Conservation (phyloP, 2,329 filamentous ascomycete genomes). For the Claviceps humidiphila region DNA sequence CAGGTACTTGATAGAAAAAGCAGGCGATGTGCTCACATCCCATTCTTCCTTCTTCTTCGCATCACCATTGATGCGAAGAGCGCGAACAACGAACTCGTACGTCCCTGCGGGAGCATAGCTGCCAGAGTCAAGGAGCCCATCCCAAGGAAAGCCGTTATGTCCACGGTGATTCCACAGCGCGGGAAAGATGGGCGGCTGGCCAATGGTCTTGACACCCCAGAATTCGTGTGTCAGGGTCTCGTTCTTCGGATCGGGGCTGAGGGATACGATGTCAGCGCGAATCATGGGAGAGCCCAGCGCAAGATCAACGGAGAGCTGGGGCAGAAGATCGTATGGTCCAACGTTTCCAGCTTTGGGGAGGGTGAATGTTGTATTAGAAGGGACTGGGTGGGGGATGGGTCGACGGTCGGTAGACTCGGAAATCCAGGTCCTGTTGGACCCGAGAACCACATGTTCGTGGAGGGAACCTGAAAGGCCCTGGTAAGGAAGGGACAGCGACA, state of each 20-base stretch:
- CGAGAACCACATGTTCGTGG: constrained; percentile 16
- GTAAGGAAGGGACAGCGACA: constrained; percentile 26
- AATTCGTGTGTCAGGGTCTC: constrained; percentile 14
- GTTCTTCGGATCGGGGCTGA: constrained; percentile 13
- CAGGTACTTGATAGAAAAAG: constrained; percentile 33
- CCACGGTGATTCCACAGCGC: constrained; percentile 17
- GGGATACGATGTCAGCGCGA: constrained; percentile 31
- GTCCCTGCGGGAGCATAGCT: constrained; percentile 32
- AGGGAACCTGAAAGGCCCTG: constrained; percentile 25
- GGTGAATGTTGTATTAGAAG: constrained; percentile 24
- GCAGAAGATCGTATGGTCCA: constrained; percentile 20
- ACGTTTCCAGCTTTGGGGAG: constrained; percentile 27
- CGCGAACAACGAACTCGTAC: constrained; percentile 36
- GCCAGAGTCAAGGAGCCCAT: constrained; percentile 33
- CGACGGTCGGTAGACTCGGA: constrained; percentile 20
- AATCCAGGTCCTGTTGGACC: constrained; percentile 14
- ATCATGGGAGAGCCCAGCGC: constrained; percentile 32
- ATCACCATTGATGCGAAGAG: constrained; percentile 39
- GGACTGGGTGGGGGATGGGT: constrained; percentile 8
- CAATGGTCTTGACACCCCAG: constrained; percentile 27
- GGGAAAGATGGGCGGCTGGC: constrained; percentile 29
- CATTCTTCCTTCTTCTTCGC: constrained; percentile 29
- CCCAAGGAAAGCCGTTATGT: constrained; percentile 21
- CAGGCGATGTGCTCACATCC: constrained; percentile 27
- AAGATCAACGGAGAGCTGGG: constrained; percentile 26